Percentiles rank a stretch among this genome's conserved stretches.
phyloP scores from a whole-genome alignment of 106 monocot genomes.

The Allium sativum region DNA sequence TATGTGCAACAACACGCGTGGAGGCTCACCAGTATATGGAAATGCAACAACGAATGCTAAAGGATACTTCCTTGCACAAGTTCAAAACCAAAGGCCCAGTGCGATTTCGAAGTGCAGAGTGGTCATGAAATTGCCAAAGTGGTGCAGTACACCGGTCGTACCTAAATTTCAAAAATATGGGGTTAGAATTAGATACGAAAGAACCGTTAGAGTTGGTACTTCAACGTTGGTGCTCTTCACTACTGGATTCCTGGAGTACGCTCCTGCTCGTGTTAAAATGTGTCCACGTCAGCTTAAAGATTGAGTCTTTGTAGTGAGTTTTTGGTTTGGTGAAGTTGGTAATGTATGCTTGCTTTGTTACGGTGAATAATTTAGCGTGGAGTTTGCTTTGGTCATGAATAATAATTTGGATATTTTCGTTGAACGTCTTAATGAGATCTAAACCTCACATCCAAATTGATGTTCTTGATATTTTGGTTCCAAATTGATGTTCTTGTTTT shows the following conservation, averaged over 20 bases:
- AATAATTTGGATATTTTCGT: too few species aligned
- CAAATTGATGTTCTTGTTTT: too few species aligned
- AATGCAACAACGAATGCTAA: neutral
- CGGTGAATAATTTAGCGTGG: too few species aligned
- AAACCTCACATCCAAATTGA: too few species aligned
- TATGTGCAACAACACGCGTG: neutral
- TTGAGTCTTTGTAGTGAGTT: too few species aligned
- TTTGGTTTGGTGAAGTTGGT: too few species aligned
- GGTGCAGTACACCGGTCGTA: neutral
- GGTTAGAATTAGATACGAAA: neutral
- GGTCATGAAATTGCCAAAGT: neutral
- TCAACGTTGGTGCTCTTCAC: neutral
- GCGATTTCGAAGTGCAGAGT: neutral
- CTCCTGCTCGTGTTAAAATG: neutral
- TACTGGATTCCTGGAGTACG: neutral
- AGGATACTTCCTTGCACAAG: neutral
- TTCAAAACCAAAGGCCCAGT: neutral
- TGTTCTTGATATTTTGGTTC: too few species aligned
- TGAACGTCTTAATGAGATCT: too few species aligned
- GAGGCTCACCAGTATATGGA: neutral
- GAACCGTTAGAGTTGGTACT: neutral
- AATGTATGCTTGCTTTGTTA: too few species aligned
- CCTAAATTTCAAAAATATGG: neutral
- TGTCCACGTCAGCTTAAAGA: neutral
- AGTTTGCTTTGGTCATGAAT: too few species aligned